These are phyloP conservation scores for Trichoderma simmonsii DNA, from an alignment of 2,329 filamentous ascomycete species.

Conservation along the genomic window DNA sequence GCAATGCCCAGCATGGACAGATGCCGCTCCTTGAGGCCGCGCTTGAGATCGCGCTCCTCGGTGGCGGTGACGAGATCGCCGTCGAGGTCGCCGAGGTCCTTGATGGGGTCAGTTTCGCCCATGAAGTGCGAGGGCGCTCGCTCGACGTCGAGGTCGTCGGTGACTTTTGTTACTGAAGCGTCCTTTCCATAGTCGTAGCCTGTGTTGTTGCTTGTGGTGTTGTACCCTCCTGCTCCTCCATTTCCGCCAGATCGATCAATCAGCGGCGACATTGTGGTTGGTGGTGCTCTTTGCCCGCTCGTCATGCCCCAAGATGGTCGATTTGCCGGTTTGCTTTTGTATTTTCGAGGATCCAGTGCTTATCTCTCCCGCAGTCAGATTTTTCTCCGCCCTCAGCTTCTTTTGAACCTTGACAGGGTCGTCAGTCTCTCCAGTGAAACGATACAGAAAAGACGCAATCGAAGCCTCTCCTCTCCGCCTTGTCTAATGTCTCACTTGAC, in stretches of 20 bases:
- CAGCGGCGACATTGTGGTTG: constrained; percentile 14
- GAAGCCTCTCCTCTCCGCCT: background rate
- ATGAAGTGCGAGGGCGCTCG: background rate
- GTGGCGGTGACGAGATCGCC: constrained; percentile 45
- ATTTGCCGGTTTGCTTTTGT: background rate
- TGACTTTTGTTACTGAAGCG: background rate
- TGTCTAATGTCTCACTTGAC: background rate
- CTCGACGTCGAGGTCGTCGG: constrained; percentile 1
- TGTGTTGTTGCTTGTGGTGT: background rate
- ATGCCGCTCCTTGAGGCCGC: constrained; percentile 41
- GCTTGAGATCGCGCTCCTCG: constrained; percentile 49
- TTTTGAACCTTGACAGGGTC: background rate
- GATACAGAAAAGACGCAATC: background rate
- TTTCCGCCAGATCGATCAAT: constrained; percentile 11
- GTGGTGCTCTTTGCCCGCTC: constrained; percentile 6
- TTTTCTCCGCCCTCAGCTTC: background rate
- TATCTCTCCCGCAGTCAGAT: background rate
- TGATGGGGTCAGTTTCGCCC: background rate
- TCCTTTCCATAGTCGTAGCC: background rate
- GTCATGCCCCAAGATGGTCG: background rate
- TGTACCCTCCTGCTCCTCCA: background rate
- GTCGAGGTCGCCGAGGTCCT: constrained; percentile 24
- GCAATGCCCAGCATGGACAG: constrained; percentile 62
- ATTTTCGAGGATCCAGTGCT: background rate
- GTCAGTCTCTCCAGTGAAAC: background rate